A percentile compares a stretch with the other conserved stretches of the same genome.
Evolutionary conservation across 1,284 basidiomycete species (phyloP).

Genomic region (Ustilago trichophora): DNA sequence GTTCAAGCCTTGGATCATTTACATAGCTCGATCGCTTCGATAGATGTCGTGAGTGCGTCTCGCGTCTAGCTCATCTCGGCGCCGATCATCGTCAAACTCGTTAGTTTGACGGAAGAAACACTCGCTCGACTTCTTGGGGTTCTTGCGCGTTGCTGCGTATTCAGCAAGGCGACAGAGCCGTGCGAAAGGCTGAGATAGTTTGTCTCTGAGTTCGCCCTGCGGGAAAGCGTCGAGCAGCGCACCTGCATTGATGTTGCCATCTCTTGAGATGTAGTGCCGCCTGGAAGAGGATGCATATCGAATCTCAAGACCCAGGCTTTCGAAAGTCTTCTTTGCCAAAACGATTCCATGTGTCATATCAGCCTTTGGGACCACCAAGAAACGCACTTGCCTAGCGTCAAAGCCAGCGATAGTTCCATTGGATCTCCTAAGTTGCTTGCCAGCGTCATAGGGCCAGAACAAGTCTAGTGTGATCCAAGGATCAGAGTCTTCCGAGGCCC

Average conservation of each 20-base stretch:
- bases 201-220: not conserved
- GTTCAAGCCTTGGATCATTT: too few relatives aligned
- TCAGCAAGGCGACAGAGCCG: conserved; percentile 6
- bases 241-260: not conserved
- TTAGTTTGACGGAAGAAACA: too few relatives aligned
- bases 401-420: not conserved
- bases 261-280: not conserved
- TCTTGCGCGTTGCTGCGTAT: not conserved
- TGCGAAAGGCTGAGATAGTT: not conserved
- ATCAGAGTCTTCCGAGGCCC: not conserved
- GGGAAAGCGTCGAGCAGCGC: not conserved
- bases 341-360: conserved; percentile 8
- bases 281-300: too few relatives aligned
- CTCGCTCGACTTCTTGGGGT: not conserved
- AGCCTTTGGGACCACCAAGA: not conserved
- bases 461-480: conserved; percentile 2
- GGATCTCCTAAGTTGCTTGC: not conserved
- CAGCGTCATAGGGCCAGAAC: not conserved
- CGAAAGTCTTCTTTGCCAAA: not conserved
- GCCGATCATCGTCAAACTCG: too few relatives aligned
- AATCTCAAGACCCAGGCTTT: not conserved
- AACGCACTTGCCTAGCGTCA: not conserved
- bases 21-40: too few relatives aligned
- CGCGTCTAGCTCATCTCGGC: too few relatives aligned
- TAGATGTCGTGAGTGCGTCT: too few relatives aligned